Evolutionary conservation across 2,329 filamentous ascomycete species (phyloP).

Genomic region (Blastomyces gilchristii): DNA sequence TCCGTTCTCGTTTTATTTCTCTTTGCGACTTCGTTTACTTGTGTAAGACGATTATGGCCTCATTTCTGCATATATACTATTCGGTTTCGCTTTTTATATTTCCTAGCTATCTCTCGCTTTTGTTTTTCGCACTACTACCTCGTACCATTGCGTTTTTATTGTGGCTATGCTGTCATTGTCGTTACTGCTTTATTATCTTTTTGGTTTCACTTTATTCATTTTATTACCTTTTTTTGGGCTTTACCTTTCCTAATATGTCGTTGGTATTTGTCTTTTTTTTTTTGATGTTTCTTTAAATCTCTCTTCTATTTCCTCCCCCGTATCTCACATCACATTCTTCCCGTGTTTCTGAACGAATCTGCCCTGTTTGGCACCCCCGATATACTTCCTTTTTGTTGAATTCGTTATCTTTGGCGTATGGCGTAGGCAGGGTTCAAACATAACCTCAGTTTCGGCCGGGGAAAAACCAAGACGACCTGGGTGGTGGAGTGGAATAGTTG

Average conservation of each 20-base stretch:
- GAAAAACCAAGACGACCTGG: constrained; percentile 9
- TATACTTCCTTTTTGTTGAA: background rate
- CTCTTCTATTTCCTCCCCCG: background rate
- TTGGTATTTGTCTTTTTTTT: background rate
- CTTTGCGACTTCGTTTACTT: constrained; percentile 14
- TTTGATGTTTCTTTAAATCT: background rate
- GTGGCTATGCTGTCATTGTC: too few relatives aligned
- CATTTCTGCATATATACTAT: constrained; percentile 19
- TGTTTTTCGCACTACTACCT: background rate
- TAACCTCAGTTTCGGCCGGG: constrained; percentile 9
- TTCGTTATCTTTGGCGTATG: constrained; percentile 4
- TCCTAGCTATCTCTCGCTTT: constrained; percentile 10
- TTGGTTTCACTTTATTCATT: background rate
- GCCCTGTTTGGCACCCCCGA: background rate
- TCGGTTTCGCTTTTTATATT: constrained; percentile 14
- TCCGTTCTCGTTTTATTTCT: constrained; percentile 12
- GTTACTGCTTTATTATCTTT: background rate
- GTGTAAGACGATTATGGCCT: constrained; percentile 2
- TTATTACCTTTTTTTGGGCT: background rate
- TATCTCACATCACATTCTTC: background rate
- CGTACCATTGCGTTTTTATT: background rate
- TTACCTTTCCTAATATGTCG: constrained; percentile 3
- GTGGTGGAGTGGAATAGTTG: constrained; percentile 9
- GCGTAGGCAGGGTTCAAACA: constrained; percentile 8
- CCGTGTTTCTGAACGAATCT: background rate